Percentiles rank a stretch among this genome's conserved stretches.
These are phyloP conservation scores for Skeletonema potamos DNA, from an alignment of 108 stramenopile species.

Conservation along the genomic window DNA sequence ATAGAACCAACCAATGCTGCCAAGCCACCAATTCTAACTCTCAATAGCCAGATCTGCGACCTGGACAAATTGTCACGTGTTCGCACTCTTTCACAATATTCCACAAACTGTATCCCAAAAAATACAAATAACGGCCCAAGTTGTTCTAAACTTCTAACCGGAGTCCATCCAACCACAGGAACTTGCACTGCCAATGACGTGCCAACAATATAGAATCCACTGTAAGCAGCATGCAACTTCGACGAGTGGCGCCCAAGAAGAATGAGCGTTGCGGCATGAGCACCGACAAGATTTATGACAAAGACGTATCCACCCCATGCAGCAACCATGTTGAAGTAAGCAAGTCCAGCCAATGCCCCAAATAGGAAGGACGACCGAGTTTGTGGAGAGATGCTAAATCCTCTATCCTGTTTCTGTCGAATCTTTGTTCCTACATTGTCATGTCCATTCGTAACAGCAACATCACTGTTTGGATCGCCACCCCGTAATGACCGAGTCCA, in stretches of 20 bases:
- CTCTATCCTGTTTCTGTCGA: conserved; percentile 27
- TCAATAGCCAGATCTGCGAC: conserved; percentile 50
- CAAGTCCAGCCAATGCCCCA: conserved; percentile 60
- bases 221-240: conserved; percentile 89
- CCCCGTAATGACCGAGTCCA: conserved; percentile 76
- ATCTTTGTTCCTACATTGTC: conserved; percentile 10
- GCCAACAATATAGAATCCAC: conserved; percentile 90
- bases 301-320: conserved; percentile 99
- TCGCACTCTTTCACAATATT: conserved; percentile 60
- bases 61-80: conserved; percentile 42
- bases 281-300: conserved; percentile 95
- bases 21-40: conserved; percentile 57
- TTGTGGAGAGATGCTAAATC: conserved; percentile 10
- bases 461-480: neutral
- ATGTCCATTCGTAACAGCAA: neutral
- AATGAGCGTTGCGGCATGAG: conserved; percentile 81
- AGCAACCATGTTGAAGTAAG: conserved; percentile 97
- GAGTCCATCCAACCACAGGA: conserved; percentile 87
- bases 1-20: conserved; percentile 17
- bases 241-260: conserved; percentile 81
- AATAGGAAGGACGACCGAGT: conserved; percentile 18
- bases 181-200: conserved; percentile 90
- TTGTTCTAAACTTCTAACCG: conserved; percentile 86
- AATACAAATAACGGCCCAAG: conserved; percentile 80
- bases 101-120: conserved; percentile 70